A percentile compares a stretch with the other conserved stretches of the same genome.
phyloP scores from a whole-genome alignment of 768 basidiomycete species.

The Leccinum boreale region DNA sequence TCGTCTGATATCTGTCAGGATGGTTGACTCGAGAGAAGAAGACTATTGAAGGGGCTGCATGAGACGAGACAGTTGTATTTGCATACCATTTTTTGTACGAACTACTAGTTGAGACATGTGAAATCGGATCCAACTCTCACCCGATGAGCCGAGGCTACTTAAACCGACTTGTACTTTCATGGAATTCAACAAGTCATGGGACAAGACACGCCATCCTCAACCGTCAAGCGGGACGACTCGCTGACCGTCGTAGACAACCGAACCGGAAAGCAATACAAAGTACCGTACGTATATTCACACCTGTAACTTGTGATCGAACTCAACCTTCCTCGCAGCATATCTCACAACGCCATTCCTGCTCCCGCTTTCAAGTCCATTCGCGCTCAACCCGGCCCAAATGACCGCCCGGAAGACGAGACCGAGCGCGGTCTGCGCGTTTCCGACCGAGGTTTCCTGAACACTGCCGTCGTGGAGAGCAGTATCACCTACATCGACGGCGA shows the following conservation, averaged over 20 bases:
- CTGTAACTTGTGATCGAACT: neutral
- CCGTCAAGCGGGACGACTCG: constrained; percentile 22
- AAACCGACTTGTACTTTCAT: neutral
- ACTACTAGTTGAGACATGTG: neutral
- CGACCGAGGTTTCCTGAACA: constrained; percentile 82
- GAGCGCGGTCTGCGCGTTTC: constrained; percentile 75
- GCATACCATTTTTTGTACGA: neutral
- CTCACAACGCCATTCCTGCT: constrained; percentile 75
- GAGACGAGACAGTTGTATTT: neutral
- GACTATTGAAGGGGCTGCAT: constrained; percentile 4
- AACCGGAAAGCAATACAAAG: constrained; percentile 71
- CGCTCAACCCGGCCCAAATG: constrained; percentile 52
- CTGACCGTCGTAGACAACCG: constrained; percentile 81
- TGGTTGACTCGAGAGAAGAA: constrained; percentile 34
- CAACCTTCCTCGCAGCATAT: constrained; percentile 48
- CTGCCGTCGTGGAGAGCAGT: constrained; percentile 71
- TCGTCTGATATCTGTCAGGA: constrained; percentile 19
- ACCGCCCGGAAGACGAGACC: constrained; percentile 79
- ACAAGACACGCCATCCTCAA: constrained; percentile 20
- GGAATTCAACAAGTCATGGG: constrained; percentile 20
- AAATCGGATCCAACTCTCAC: neutral
- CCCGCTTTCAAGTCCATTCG: constrained; percentile 78
- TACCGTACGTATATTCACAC: constrained; percentile 57
- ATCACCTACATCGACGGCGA: constrained; percentile 95
- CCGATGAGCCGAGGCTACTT: neutral